Conservation (phyloP, 306 rosid species). For the Elaeagnus macrophylla region DNA sequence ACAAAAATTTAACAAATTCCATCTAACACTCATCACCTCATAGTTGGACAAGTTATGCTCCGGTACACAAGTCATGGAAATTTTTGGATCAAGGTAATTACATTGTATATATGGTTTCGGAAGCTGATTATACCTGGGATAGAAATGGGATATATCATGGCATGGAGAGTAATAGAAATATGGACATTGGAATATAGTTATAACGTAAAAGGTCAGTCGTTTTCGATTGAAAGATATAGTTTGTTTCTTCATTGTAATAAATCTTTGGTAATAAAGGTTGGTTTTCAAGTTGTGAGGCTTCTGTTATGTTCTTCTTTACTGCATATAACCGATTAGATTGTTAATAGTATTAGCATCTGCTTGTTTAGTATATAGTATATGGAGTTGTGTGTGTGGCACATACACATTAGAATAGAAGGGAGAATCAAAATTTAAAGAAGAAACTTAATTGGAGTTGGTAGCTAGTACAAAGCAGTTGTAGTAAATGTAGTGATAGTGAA, state of each 20-base stretch:
- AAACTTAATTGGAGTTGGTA: too few species aligned
- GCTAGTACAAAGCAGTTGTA: too few species aligned
- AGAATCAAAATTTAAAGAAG: too few species aligned
- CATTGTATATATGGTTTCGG: constrained; percentile 35
- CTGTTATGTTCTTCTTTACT: background rate
- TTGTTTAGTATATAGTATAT: too few species aligned
- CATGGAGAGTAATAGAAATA: constrained; percentile 23
- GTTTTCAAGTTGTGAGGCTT: background rate
- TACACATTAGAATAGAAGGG: too few species aligned
- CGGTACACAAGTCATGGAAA: constrained; percentile 22
- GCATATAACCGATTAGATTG: background rate
- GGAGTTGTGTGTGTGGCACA: too few species aligned
- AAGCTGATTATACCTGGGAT: background rate
- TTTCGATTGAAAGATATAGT: constrained; percentile 17
- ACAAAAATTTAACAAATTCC: constrained; percentile 13
- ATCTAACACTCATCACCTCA: constrained; percentile 22
- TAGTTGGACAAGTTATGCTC: constrained; percentile 14
- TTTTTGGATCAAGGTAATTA: constrained; percentile 24
- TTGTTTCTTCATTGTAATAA: constrained; percentile 18
- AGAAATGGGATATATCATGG: constrained; percentile 16
- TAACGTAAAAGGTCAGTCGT: constrained; percentile 26
- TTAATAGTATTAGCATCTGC: background rate
- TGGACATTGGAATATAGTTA: constrained; percentile 22
- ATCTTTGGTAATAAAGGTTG: constrained; percentile 20
- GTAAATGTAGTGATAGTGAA: too few species aligned